Percentiles rank a stretch among this genome's conserved stretches.
Evolutionary conservation across 2,329 filamentous ascomycete genomes (phyloP).

Genomic region (Talaromyces sp.): DNA sequence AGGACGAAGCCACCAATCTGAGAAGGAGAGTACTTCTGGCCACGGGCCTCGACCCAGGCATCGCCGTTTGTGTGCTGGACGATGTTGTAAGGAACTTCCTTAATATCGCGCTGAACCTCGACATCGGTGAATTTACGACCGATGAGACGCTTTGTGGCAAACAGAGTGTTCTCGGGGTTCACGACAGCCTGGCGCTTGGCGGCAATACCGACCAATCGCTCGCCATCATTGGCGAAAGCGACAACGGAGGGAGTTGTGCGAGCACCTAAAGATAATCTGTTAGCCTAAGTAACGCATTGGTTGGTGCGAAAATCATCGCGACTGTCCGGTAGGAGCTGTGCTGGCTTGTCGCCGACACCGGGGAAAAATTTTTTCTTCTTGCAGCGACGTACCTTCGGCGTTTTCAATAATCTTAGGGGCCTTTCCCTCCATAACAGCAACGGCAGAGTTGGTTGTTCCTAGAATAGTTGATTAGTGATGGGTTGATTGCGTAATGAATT

Average conservation of each 20-base stretch:
- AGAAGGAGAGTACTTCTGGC: slow-evolving; percentile 95
- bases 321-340: neutral
- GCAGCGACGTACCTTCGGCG: slow-evolving; percentile 67
- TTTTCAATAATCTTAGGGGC: slow-evolving; percentile 95
- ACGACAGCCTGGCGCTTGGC: slow-evolving; percentile 98
- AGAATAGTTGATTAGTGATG: neutral
- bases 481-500: neutral
- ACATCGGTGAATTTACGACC: slow-evolving; percentile 91
- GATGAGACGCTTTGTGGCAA: slow-evolving; percentile 97
- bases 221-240: slow-evolving; percentile 90
- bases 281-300: slow-evolving; percentile 5
- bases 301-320: neutral
- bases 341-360: neutral
- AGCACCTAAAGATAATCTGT: slow-evolving; percentile 54
- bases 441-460: slow-evolving; percentile 95
- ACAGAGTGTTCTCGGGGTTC: slow-evolving; percentile 97
- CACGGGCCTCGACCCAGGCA: slow-evolving; percentile 90
- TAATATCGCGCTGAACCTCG: slow-evolving; percentile 94
- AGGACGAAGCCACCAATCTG: slow-evolving; percentile 96
- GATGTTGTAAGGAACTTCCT: slow-evolving; percentile 98
- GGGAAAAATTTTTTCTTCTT: slow-evolving; percentile 13
- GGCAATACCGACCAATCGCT: slow-evolving; percentile 93
- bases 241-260: slow-evolving; percentile 92
- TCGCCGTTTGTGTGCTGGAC: slow-evolving; percentile 95
- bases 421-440: slow-evolving; percentile 97